Base-by-base conservation (phyloP, 2,329 filamentous ascomycete genomes). In the Aspergillus sclerotialis region DNA sequence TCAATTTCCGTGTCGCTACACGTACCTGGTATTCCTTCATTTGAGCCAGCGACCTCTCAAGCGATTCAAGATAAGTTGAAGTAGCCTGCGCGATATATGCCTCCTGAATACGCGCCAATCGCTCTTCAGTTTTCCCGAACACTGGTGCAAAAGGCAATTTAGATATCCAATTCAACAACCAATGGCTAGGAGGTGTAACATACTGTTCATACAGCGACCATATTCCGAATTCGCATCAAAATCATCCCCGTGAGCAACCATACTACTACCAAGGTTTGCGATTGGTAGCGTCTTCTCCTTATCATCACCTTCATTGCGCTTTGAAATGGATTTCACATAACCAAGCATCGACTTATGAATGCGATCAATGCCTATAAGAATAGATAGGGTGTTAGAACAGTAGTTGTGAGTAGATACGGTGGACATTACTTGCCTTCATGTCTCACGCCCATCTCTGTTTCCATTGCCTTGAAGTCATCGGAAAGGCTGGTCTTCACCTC, bases 1-100 rank as follows among this genome's bases (percentile, higher is more conserved):
- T n/a, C n/a, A n/a, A n/a, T n/a, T n/a, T n/a, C n/a, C n/a, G n/a
- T n/a, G n/a, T n/a, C n/a, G n/a, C n/a, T n/a, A 18, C 13, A 58
- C 74, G 35, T 72, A 90, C 84, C 74, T 95, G 88, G 52, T 94
- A 96, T 56, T 96, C 92, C 61, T 94, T 95, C 86, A 96, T 90
- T 73, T 94, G 92, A 23, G 86, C 81, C 33, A 94, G 64, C 16
- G 84, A 93, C 46, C 88, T 74, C 60, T 96, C 90, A 14, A 94
- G 69, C n/a, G 84, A 88, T 59, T 95, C 88, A 38, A 94, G 72
- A 90, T 90, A 95, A 57, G 76, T 83, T 21, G 78, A 75, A 11
- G 84, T 93, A 42, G 87, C 82, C 50, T 84, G 76, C 21, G 77
- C 72, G 29, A 87, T 78, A 53, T 90, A 94, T 15, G 72, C 78